phyloP scores from a whole-genome alignment of 108 stramenopile species.

The Nitzschia putrida region DNA sequence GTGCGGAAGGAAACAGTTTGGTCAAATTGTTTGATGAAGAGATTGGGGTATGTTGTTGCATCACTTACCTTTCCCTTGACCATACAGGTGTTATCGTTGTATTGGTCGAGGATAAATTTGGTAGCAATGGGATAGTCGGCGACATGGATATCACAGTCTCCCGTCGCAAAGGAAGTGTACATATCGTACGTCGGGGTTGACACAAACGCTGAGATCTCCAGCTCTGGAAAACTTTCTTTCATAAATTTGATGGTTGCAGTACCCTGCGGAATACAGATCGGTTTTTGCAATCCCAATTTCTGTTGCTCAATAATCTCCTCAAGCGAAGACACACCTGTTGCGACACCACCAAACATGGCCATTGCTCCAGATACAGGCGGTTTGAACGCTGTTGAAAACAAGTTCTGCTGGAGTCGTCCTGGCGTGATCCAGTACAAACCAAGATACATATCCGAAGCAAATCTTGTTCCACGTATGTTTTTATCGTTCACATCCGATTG shows the following conservation, averaged over 20 bases:
- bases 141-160: conserved; percentile 27
- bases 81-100: conserved; percentile 13
- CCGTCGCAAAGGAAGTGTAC: conserved; percentile 12
- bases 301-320: conserved; percentile 27
- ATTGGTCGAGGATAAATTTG: conserved; percentile 16
- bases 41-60: too few species aligned
- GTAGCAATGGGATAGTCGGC: conserved; percentile 32
- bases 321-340: conserved; percentile 14
- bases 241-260: conserved; percentile 17
- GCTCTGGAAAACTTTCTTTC: conserved; percentile 22
- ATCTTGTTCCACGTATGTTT: background rate
- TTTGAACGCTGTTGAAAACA: conserved; percentile 29
- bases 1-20: too few species aligned
- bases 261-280: conserved; percentile 9
- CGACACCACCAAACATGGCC: conserved; percentile 36
- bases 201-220: conserved; percentile 8
- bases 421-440: conserved; percentile 39
- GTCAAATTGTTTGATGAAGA: too few species aligned
- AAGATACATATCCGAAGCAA: conserved; percentile 38
- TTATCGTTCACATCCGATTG: conserved; percentile 35
- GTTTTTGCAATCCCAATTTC: background rate
- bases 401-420: conserved; percentile 12
- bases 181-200: background rate
- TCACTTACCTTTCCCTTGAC: conserved; percentile 8
- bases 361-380: conserved; percentile 27